Evolutionary conservation across 306 rosid genomes (phyloP).

Genomic region (Begonia peltatifolia): DNA sequence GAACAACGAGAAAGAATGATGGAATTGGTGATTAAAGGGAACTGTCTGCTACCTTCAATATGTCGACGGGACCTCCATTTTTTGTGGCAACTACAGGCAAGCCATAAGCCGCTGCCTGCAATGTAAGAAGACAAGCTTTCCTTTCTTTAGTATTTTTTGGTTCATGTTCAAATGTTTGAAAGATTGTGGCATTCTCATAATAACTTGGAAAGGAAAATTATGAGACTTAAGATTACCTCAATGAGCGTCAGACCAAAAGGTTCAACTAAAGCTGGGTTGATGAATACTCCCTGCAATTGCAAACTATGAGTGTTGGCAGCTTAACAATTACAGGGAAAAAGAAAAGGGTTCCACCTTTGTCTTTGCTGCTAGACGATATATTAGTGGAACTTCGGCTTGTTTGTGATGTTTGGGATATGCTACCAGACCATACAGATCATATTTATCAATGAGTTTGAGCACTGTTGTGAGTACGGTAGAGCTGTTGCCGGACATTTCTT

Average conservation of each 20-base stretch:
- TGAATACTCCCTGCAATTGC: conserved; percentile 64
- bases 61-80: conserved; percentile 84
- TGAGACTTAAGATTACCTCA: conserved; percentile 28
- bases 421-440: conserved; percentile 71
- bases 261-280: conserved; percentile 82
- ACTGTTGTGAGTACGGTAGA: conserved; percentile 49
- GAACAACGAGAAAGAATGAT: too few relatives aligned
- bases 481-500: conserved; percentile 58
- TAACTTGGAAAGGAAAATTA: background rate
- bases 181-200: too few relatives aligned
- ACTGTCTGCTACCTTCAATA: conserved; percentile 38
- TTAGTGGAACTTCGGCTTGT: conserved; percentile 67
- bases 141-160: too few relatives aligned
- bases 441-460: conserved; percentile 67
- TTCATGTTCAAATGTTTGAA: too few relatives aligned
- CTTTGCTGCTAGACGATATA: conserved; percentile 72
- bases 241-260: conserved; percentile 82
- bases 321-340: background rate
- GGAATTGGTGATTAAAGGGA: background rate
- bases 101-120: conserved; percentile 81
- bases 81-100: conserved; percentile 75
- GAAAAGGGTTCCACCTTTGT: conserved; percentile 37
- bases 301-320: conserved; percentile 2
- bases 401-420: conserved; percentile 86
- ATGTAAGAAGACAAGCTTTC: background rate